Evolutionary conservation across 2,329 filamentous ascomycete genomes (phyloP), one percentile per base, ranked within the genome.

Genomic region (Diplodia intermedia): DNA sequence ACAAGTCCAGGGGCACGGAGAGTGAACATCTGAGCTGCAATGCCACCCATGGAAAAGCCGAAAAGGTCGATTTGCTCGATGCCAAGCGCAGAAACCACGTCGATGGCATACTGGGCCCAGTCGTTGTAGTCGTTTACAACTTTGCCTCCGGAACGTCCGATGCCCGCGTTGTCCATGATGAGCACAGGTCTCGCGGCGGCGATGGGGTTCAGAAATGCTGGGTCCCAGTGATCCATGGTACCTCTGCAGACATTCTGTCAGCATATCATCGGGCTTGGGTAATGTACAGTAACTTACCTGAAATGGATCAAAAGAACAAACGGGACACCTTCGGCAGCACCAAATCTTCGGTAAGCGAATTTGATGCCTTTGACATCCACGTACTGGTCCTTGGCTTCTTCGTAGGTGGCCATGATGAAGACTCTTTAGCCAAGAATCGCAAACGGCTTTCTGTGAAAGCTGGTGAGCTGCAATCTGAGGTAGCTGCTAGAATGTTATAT

Each of bases 41-140:
- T 79, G 0, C 83, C 84, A 15, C 84, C 83, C 79, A 86, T 83
- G 11, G 81, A 84, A 73, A 83, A 86, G 1, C 84, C 84, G 50
- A 86, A 67, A 8, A 86, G 70, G 68, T 86, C 83, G 56, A 81
- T 75, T 61, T 80, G 71, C 0, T 67, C 38, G n/a, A 83, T 70
- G 1, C 66, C 65, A 15, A 82, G 69, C 2, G 76, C 73, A 0
- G 66, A 29, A 12, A 79, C 68, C 38, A 81, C 69, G 14, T 66
- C 67, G 15, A 71, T 69, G 12, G 71, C 69, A 26, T 71, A 62
- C 52, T 71, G 70, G 6, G 80, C 79, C 69, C 82, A 79, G 2
- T 75, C 78, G 36, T 69, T 68, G 31, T 80, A 76, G 18, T 80
- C 77, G n/a, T 78, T 73, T 7, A 80, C 79, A 1, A 84, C 79